A percentile compares a stretch with the other conserved stretches of the same genome.
phyloP scores from a whole-genome alignment of 768 basidiomycete species.

The Tricholoma saponaceum region DNA sequence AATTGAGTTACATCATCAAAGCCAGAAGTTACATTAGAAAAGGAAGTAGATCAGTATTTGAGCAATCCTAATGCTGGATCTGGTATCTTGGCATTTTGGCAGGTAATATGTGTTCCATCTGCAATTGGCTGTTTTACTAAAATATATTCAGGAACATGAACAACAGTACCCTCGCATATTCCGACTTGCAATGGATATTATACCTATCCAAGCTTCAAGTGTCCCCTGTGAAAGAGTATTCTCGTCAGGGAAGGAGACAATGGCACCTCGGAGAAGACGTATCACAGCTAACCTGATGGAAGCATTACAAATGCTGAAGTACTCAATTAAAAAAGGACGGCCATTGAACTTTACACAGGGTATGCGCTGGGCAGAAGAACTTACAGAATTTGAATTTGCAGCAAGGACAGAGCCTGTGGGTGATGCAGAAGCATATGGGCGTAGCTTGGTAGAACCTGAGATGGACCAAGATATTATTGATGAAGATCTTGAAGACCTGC shows the following conservation, averaged over 20 bases:
- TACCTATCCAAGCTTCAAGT: too few relatives aligned
- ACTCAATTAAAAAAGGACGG: too few relatives aligned
- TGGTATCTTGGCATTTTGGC: background rate
- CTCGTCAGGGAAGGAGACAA: too few relatives aligned
- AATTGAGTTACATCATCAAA: background rate
- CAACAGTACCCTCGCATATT: background rate
- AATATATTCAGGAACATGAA: background rate
- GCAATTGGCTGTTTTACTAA: background rate
- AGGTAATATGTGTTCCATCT: background rate
- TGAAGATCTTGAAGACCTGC: too few relatives aligned
- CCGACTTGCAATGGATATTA: background rate
- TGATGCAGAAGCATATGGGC: too few relatives aligned
- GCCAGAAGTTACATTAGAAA: background rate
- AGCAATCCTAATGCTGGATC: background rate
- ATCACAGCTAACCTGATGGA: too few relatives aligned
- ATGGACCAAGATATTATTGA: background rate
- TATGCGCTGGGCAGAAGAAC: background rate
- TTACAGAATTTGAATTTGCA: too few relatives aligned
- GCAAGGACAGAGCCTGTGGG: background rate
- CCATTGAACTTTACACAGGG: too few relatives aligned
- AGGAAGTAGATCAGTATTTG: background rate
- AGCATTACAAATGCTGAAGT: too few relatives aligned
- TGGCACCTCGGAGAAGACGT: too few relatives aligned
- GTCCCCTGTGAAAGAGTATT: too few relatives aligned
- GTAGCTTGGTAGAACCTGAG: background rate